Evolutionary conservation across 1,284 basidiomycete species (phyloP).

Genomic region (Leccinum pachyderme): DNA sequence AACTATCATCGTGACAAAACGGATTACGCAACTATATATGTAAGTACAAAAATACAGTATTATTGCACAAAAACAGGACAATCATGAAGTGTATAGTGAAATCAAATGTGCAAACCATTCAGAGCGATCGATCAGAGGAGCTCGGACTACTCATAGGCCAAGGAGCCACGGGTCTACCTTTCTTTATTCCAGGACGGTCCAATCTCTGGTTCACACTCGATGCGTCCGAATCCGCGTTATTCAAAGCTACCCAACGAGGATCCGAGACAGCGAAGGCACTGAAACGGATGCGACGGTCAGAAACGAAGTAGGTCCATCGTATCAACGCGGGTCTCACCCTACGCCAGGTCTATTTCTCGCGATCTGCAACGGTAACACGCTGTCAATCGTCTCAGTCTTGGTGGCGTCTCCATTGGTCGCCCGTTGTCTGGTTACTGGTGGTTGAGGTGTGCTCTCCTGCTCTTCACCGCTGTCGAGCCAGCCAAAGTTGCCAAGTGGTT

Average conservation of each 20-base stretch:
- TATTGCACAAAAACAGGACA: not conserved
- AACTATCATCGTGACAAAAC: no score
- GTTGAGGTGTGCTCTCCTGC: slow-evolving; percentile 27
- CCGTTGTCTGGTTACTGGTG: slow-evolving; percentile 6
- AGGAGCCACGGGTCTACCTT: not conserved
- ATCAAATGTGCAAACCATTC: not conserved
- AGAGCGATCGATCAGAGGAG: not conserved
- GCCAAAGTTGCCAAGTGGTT: not conserved
- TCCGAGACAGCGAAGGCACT: slow-evolving; percentile 4
- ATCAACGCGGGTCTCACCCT: slow-evolving; percentile 13
- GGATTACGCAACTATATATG: no score
- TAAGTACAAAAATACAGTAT: not conserved
- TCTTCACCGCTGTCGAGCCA: slow-evolving; percentile 11
- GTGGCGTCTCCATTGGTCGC: not conserved
- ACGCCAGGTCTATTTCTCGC: slow-evolving; percentile 15
- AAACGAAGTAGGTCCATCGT: not conserved
- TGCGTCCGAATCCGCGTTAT: slow-evolving; percentile 21
- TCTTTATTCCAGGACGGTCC: slow-evolving; percentile 2
- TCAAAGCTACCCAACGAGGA: slow-evolving; percentile 14
- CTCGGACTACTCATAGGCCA: slow-evolving; percentile 19
- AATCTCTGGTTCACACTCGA: slow-evolving; percentile 13
- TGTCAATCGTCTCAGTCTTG: not conserved
- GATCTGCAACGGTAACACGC: slow-evolving; percentile 16
- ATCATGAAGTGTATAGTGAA: not conserved
- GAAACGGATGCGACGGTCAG: not conserved